Evolutionary conservation across 2,329 filamentous ascomycete species (phyloP), one percentile per base, ranked within the genome.

Genomic region (Leptographium radiaticola): DNA sequence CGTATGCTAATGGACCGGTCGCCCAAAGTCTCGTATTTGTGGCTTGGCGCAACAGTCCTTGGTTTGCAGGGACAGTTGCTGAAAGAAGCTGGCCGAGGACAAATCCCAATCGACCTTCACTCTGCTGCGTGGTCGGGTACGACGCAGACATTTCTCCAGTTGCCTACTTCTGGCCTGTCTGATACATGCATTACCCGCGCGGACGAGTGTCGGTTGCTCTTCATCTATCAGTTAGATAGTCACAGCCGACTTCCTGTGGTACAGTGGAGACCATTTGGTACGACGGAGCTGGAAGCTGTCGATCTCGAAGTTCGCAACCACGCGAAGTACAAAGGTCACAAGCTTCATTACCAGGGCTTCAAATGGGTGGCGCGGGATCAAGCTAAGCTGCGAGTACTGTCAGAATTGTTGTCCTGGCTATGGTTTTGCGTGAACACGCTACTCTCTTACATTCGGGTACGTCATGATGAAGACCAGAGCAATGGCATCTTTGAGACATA

Each of bases 211-310:
- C 60, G 59, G 18, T 56, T 67, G 31, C 59, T 66, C 43, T 65
- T 63, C 53, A 58, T 66, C 38, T 58, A 60, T 38, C 61, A 60
- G 55, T 50, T 55, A 36, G 57, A 54, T 45, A 38, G 46, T 11
- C 59, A 65, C 51, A 52, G 42, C 47, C 59, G 60, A 34, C 46
- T 58, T 10, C 60, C 62, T 18, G 10, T 63, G 20, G 62, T 59
- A 47, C 62, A 62, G 49, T 68, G 63, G 66, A 59, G 38, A 40
- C 64, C 64, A 52, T 64, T 66, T 55, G 64, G 66, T 13, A 55
- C 46, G 46, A 66, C 62, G 47, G 53, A 49, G 18, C 39, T 62
- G 10, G 61, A 59, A 52, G 60, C 65, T 55, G 60, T 59, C 42
- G 62, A 66, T 51, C 49, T 66, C 12, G 60, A 64, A 48, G 62